Percentiles rank a stretch among this genome's conserved stretches.
These are phyloP conservation scores for Paxillus involutus DNA, from an alignment of 768 basidiomycete species.

Conservation along the genomic window DNA sequence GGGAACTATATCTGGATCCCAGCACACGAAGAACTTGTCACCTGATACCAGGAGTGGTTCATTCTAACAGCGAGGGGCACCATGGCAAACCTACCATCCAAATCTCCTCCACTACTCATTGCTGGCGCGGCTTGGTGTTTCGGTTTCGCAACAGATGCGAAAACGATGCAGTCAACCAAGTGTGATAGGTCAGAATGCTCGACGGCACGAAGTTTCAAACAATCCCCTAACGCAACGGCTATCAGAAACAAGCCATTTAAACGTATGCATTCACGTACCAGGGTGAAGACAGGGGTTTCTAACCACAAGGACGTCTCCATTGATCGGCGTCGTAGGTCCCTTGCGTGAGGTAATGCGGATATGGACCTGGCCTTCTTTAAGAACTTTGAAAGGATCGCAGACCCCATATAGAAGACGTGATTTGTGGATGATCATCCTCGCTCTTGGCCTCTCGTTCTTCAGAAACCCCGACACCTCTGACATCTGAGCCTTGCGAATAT, in stretches of 20 bases:
- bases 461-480: slow-evolving; percentile 50
- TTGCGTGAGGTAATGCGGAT: slow-evolving; percentile 55
- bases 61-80: neutral
- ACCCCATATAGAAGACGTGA: slow-evolving; percentile 66
- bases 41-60: slow-evolving; percentile 34
- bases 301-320: slow-evolving; percentile 62
- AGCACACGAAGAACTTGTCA: slow-evolving; percentile 68
- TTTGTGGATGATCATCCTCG: slow-evolving; percentile 60
- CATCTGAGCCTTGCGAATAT: slow-evolving; percentile 45
- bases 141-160: slow-evolving; percentile 55
- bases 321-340: slow-evolving; percentile 54
- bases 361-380: slow-evolving; percentile 64
- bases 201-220: slow-evolving; percentile 62
- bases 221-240: slow-evolving; percentile 45
- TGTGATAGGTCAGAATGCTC: slow-evolving; percentile 49
- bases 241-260: neutral
- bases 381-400: slow-evolving; percentile 62
- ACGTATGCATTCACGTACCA: slow-evolving; percentile 32
- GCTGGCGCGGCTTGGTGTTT: slow-evolving; percentile 64
- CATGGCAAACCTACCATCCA: slow-evolving; percentile 42
- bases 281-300: slow-evolving; percentile 72
- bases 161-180: slow-evolving; percentile 67
- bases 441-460: slow-evolving; percentile 53
- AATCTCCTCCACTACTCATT: slow-evolving; percentile 70
- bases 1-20: slow-evolving; percentile 66